phyloP scores from a whole-genome alignment of 352 stramenopile species.

The Thalassiosira ordinaria region DNA sequence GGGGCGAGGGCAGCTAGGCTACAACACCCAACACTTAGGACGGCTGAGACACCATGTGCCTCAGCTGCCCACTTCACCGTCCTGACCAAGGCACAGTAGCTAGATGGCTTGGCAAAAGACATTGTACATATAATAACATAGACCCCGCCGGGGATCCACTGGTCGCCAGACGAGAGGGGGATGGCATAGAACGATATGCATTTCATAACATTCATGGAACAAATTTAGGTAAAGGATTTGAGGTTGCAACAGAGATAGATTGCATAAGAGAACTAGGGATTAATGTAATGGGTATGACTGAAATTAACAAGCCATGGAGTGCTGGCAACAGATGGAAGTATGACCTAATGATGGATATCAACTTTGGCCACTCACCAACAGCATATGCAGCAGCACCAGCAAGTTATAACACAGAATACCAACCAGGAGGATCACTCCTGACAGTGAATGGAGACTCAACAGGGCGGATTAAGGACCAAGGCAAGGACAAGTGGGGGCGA shows the following conservation, averaged over 20 bases:
- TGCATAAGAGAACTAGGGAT: constrained; percentile 6
- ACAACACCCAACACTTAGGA: no score
- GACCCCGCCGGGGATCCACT: constrained; percentile 16
- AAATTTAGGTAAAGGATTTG: neutral
- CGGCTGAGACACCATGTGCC: no score
- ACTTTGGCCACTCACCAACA: neutral
- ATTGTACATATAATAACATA: no score
- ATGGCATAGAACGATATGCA: neutral
- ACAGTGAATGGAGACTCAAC: neutral
- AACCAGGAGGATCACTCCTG: constrained; percentile 10
- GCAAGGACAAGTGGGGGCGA: constrained; percentile 3
- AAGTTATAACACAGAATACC: neutral
- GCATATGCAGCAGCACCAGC: neutral
- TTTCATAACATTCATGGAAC: constrained; percentile 20
- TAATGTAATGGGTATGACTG: constrained; percentile 14
- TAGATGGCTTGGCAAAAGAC: no score
- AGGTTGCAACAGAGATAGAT: constrained; percentile 18
- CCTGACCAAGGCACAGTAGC: no score
- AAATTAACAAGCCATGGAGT: constrained; percentile 37
- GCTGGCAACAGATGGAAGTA: neutral
- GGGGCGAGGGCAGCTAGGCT: no score
- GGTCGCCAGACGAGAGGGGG: neutral
- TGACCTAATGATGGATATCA: neutral
- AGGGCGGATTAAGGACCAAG: neutral
- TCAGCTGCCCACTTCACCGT: no score